A percentile compares a stretch with the other conserved stretches of the same genome.
These are phyloP conservation scores for Mortierella sp. DNA, from an alignment of 371 early-diverging fungal genomes.

Conservation along the genomic window DNA sequence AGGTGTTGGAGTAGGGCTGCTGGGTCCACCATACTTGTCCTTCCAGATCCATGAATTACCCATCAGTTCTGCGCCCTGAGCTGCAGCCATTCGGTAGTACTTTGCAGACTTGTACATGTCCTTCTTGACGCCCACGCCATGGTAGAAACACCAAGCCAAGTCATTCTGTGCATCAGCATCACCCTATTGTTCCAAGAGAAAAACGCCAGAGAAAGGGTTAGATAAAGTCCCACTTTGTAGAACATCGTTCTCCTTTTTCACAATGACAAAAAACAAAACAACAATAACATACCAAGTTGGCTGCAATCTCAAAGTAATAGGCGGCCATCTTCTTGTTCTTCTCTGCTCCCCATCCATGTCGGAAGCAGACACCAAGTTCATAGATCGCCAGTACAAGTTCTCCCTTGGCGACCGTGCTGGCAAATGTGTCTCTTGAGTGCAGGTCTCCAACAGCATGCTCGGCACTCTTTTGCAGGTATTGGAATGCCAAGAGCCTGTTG, in stretches of 20 bases:
- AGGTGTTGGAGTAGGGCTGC: constrained; percentile 13
- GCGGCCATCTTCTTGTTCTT: constrained; percentile 82
- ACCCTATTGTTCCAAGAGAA: constrained; percentile 56
- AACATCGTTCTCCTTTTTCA: too few relatives aligned
- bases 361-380: constrained; percentile 87
- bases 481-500: constrained; percentile 70
- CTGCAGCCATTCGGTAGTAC: constrained; percentile 88
- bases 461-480: constrained; percentile 82
- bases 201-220: neutral
- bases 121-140: constrained; percentile 88
- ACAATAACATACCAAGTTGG: constrained; percentile 63
- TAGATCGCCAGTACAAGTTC: constrained; percentile 84
- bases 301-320: constrained; percentile 91
- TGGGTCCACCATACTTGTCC: constrained; percentile 75
- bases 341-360: constrained; percentile 94
- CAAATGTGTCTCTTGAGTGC: constrained; percentile 52
- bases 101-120: constrained; percentile 86
- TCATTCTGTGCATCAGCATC: constrained; percentile 92
- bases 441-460: constrained; percentile 75
- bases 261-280: too few relatives aligned
- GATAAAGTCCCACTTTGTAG: too few relatives aligned
- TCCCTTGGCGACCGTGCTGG: constrained; percentile 57
- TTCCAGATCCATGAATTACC: constrained; percentile 96
- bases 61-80: constrained; percentile 80
- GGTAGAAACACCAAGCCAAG: constrained; percentile 79